Conservation (phyloP, 2,329 filamentous ascomycete genomes). For the Aspergillus aculeatus region DNA sequence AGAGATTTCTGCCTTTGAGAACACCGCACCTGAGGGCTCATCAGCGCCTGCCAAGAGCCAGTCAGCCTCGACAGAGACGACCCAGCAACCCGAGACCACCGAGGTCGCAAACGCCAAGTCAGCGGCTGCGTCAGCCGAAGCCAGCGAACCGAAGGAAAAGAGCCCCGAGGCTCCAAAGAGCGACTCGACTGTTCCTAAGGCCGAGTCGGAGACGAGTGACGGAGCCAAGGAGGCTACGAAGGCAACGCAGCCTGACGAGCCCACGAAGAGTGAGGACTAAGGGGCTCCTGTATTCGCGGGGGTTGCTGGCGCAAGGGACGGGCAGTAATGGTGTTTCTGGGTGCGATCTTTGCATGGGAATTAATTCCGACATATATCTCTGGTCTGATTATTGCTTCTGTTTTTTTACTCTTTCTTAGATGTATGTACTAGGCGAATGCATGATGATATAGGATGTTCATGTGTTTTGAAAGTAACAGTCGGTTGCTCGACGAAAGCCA, state of each 20-base stretch:
- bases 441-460: constrained; percentile 5
- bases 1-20: constrained; percentile 19
- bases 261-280: constrained; percentile 32
- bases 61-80: constrained; percentile 20
- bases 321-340: constrained; percentile 38
- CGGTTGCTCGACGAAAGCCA: background rate
- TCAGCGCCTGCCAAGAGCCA: constrained; percentile 17
- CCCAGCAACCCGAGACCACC: constrained; percentile 17
- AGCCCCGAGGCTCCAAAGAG: constrained; percentile 17
- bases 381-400: background rate
- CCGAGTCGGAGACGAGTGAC: constrained; percentile 15
- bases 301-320: constrained; percentile 37
- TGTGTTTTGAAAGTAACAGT: background rate
- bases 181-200: constrained; percentile 12
- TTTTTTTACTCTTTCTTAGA: background rate
- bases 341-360: constrained; percentile 8
- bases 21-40: constrained; percentile 18
- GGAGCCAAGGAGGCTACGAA: constrained; percentile 23
- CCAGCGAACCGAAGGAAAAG: constrained; percentile 16
- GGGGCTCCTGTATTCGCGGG: constrained; percentile 17
- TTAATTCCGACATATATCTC: constrained; percentile 13
- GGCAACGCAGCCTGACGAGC: constrained; percentile 31
- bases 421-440: background rate
- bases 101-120: constrained; percentile 17
- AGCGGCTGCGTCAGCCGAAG: constrained; percentile 11